Percentiles rank a stretch among this genome's conserved stretches.
phyloP scores from a whole-genome alignment of 23 red algal species.

The Gracilaria vermiculophylla region DNA sequence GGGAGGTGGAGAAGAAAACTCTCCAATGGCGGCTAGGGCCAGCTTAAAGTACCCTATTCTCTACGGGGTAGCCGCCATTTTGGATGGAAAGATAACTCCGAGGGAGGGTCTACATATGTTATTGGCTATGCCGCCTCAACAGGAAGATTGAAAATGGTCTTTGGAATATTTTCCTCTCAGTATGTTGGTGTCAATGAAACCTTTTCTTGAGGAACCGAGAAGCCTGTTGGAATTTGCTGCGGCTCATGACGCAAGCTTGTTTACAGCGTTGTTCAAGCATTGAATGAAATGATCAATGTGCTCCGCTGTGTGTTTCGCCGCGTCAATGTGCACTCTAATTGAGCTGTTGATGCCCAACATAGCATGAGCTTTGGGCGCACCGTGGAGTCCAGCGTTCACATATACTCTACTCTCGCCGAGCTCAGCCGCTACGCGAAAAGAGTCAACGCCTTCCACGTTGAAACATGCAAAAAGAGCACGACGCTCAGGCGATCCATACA shows the following conservation, averaged over 20 bases:
- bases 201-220: too few relatives aligned
- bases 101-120: conserved; percentile 80
- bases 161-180: too few relatives aligned
- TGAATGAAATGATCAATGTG: conserved; percentile 9
- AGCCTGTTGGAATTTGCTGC: neutral
- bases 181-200: too few relatives aligned
- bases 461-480: conserved; percentile 26
- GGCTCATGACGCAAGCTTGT: neutral
- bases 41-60: conserved; percentile 84
- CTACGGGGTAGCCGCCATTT: conserved; percentile 78
- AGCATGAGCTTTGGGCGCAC: neutral
- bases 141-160: conserved; percentile 67
- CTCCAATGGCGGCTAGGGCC: conserved; percentile 56
- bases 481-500: conserved; percentile 18
- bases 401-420: neutral
- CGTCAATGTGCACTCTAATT: neutral
- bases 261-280: neutral
- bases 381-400: conserved; percentile 1
- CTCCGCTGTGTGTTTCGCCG: neutral
- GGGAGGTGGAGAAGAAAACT: conserved; percentile 53
- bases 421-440: neutral
- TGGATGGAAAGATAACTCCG: conserved; percentile 87
- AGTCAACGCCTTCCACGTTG: conserved; percentile 5
- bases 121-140: conserved; percentile 88
- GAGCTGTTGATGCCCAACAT: neutral